Evolutionary conservation across 257 asterid genomes (phyloP).

Genomic region (Fraxinus excelsior): DNA sequence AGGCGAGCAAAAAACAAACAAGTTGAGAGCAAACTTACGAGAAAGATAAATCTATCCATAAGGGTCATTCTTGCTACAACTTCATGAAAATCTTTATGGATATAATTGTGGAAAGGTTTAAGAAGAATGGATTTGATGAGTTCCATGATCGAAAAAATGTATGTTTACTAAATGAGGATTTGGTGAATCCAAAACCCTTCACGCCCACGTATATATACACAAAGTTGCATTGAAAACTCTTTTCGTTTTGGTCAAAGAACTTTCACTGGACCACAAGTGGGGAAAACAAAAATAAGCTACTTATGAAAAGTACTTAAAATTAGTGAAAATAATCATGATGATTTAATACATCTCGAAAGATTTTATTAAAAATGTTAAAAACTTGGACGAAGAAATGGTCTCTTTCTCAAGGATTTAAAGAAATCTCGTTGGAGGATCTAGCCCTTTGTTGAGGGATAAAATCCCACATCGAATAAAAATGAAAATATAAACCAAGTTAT

Average conservation of each 20-base stretch:
- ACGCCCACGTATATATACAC: not conserved
- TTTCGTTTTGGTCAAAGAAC: not conserved
- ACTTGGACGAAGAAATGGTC: too few species aligned
- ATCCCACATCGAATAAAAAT: too few species aligned
- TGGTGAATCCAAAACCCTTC: not conserved
- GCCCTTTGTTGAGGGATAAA: too few species aligned
- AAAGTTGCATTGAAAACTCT: not conserved
- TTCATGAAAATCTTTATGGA: slow-evolving; percentile 54
- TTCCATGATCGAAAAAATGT: slow-evolving; percentile 21
- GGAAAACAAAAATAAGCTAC: not conserved
- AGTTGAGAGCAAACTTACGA: slow-evolving; percentile 31
- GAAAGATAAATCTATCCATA: slow-evolving; percentile 46
- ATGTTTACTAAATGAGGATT: not conserved
- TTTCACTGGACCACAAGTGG: not conserved
- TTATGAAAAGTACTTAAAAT: not conserved
- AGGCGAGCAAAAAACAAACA: not conserved
- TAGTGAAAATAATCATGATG: too few species aligned
- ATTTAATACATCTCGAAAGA: too few species aligned
- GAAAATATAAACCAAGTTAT: too few species aligned
- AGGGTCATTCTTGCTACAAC: slow-evolving; percentile 42
- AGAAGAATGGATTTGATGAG: slow-evolving; percentile 32
- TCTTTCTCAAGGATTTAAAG: not conserved
- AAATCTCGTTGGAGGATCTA: not conserved
- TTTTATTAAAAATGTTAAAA: too few species aligned
- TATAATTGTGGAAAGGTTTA: slow-evolving; percentile 35